Base-by-base conservation (phyloP, 2,329 filamentous ascomycete genomes). In the Colletotrichum kahawae region DNA sequence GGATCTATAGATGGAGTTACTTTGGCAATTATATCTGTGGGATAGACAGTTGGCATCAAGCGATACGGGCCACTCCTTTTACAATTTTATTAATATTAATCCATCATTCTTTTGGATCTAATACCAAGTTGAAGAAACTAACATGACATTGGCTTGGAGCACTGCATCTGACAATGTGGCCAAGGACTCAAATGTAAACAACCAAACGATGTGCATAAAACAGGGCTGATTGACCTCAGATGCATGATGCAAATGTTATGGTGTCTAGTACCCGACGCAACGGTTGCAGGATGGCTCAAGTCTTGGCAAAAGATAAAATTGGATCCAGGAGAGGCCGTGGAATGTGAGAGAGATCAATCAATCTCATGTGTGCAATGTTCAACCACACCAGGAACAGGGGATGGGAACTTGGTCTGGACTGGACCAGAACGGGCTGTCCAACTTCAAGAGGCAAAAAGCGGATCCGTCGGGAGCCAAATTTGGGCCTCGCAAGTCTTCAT, bases 401-500 rank as follows among this genome's bases (percentile, higher is more conserved):
- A 24, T n/a, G 29, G 31, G 31, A 56, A 56, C n/a, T 21, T 51
- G 33, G 36, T 33, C 27, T 29, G 48, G 27, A 31, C 29, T 38
- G 12, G 33, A 27, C 43, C n/a, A 24, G 38, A 67, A n/a, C 31
- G 24, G 34, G 16, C 36, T 12, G 6, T 4, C 65, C 48, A 29
- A 24, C 65, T 59, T 16, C 33, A 62, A n/a, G 67, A 56, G 29
- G 63, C 33, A n/a, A 51, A 62, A 73, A 75, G 69, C 73, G 69
- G 73, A 75, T 16, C 69, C 27, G 21, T 29, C 73, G 57, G 69
- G 43, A 67, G 36, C 63, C 27, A 68, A 64, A 43, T 59, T 48
- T 67, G 57, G 63, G 43, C 27, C 51, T 60, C 68, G 54, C 51
- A 67, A 21, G 60, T 67, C 57, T 67, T 75, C 72, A 72, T 75